A percentile compares a stretch with the other conserved stretches of the same genome.
Evolutionary conservation across 345 rosid genomes (phyloP).

Genomic region (Eucalyptus marginata): DNA sequence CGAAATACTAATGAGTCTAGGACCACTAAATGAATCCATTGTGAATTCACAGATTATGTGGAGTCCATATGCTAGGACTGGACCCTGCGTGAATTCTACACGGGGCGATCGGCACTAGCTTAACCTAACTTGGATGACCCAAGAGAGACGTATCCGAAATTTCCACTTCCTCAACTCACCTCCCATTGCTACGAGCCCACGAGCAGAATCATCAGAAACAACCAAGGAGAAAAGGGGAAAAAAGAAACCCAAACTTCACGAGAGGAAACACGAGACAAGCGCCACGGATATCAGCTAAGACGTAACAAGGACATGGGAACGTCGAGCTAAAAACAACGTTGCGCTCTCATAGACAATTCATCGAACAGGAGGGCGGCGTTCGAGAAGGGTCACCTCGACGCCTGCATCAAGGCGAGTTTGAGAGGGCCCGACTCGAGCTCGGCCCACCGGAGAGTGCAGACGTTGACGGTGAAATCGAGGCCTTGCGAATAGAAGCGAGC

Average conservation of each 20-base stretch:
- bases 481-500: constrained; percentile 86
- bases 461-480: constrained; percentile 64
- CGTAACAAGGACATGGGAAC: not conserved
- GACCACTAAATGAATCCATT: not conserved
- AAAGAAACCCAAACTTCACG: not conserved
- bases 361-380: constrained; percentile 21
- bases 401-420: constrained; percentile 74
- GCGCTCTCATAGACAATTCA: constrained; percentile 11
- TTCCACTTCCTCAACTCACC: not conserved
- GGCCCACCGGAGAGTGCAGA: constrained; percentile 86
- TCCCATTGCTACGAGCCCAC: not conserved
- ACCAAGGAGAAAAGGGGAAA: not conserved
- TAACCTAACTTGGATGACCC: not conserved
- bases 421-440: constrained; percentile 85
- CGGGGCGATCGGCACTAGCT: not conserved
- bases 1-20: not conserved
- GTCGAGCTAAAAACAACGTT: not conserved
- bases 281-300: not conserved
- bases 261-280: not conserved
- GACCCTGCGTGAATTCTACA: not conserved
- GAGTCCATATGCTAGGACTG: not conserved
- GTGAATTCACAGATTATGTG: not conserved
- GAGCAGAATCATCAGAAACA: not conserved
- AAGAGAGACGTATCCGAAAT: not conserved
- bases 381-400: constrained; percentile 30